Conservation (phyloP, 345 rosid species). For the Citrus unshiu region DNA sequence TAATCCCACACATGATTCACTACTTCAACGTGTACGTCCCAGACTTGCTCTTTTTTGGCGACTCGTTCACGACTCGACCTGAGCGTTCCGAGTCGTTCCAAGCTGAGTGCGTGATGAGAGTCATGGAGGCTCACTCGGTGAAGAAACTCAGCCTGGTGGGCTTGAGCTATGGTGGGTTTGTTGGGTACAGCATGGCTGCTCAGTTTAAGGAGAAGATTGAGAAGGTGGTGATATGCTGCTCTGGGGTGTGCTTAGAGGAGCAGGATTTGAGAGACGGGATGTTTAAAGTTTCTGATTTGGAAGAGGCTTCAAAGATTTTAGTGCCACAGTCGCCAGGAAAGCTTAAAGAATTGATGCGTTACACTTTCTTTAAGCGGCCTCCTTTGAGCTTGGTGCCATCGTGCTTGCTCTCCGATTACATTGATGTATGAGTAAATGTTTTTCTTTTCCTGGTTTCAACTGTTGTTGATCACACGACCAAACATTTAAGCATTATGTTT, state of each 20-base stretch:
- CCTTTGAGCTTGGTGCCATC: slow-evolving; percentile 39
- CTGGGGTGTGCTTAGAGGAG: slow-evolving; percentile 84
- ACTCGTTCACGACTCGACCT: slow-evolving; percentile 63
- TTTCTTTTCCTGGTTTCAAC: too few relatives aligned
- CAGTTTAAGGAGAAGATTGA: slow-evolving; percentile 59
- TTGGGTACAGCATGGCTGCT: slow-evolving; percentile 71
- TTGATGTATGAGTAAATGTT: slow-evolving; percentile 21
- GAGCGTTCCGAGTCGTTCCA: slow-evolving; percentile 75
- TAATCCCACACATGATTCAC: slow-evolving; percentile 34
- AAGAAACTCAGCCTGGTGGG: slow-evolving; percentile 57
- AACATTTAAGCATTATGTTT: too few relatives aligned
- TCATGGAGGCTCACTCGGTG: slow-evolving; percentile 53
- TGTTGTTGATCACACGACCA: too few relatives aligned
- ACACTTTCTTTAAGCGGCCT: slow-evolving; percentile 39
- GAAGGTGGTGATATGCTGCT: slow-evolving; percentile 61
- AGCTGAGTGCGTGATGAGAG: slow-evolving; percentile 63
- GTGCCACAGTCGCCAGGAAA: slow-evolving; percentile 60
- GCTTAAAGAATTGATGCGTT: slow-evolving; percentile 56
- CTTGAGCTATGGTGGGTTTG: slow-evolving; percentile 84
- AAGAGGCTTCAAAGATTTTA: slow-evolving; percentile 61
- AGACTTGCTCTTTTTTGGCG: slow-evolving; percentile 75
- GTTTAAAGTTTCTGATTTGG: slow-evolving; percentile 57
- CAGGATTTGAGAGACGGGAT: slow-evolving; percentile 61
- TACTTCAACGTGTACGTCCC: slow-evolving; percentile 69
- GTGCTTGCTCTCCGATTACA: slow-evolving; percentile 59